Conservation (phyloP, 345 rosid species). For the Streptanthus diversifolius region DNA sequence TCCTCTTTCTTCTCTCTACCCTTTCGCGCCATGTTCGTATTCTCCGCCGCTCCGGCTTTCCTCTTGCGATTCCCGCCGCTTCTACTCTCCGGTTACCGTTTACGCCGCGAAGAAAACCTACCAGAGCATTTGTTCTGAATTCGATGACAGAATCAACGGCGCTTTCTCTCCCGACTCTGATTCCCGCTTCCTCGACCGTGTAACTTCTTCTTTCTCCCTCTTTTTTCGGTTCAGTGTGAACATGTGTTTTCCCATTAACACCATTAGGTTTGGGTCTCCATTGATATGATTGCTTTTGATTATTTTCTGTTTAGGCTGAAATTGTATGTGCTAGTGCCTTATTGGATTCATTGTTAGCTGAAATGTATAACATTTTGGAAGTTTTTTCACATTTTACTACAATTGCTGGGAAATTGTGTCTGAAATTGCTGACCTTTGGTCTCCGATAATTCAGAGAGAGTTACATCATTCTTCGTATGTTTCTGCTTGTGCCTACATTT, state of each 20-base stretch:
- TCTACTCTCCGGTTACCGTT: conserved; percentile 27
- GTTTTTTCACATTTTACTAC: not conserved
- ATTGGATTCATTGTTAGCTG: not conserved
- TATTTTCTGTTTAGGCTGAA: not conserved
- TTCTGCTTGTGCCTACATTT: not conserved
- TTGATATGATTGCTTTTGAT: not conserved
- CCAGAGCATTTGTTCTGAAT: conserved; percentile 44
- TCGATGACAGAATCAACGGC: conserved; percentile 58
- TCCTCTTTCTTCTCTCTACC: conserved; percentile 16
- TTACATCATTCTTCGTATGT: not conserved
- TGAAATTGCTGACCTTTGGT: not conserved
- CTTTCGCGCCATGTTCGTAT: conserved; percentile 20
- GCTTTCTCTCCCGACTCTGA: conserved; percentile 50
- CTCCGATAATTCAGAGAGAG: not conserved
- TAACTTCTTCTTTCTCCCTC: conserved; percentile 10
- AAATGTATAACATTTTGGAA: not conserved
- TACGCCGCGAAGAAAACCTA: conserved; percentile 34
- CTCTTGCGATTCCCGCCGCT: conserved; percentile 31
- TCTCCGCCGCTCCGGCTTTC: conserved; percentile 25
- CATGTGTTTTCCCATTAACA: not conserved
- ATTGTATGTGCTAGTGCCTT: not conserved
- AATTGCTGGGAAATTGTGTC: not conserved
- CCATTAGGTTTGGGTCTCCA: not conserved
- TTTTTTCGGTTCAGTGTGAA: not conserved
- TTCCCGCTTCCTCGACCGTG: conserved; percentile 80